Base-by-base conservation (phyloP, 2,329 filamentous ascomycete genomes). In the Didymellaceae sp. region DNA sequence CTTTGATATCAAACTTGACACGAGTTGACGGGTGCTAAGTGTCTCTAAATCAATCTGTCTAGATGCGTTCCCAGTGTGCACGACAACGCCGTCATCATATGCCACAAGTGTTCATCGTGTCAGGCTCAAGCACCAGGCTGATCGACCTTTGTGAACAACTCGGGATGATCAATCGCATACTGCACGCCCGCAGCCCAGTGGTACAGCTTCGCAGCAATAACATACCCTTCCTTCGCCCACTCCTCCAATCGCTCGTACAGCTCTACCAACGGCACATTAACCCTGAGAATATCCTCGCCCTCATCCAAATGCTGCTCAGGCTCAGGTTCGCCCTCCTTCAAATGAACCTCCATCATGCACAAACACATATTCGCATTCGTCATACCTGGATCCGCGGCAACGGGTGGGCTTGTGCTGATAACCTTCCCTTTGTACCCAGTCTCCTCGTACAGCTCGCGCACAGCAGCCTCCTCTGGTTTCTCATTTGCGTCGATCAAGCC, bases 391-490 rank as follows among this genome's bases (percentile, higher is more conserved):
- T 67, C 64, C 26, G 64, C 64, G 4, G 62, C 54, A 6, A 65
- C 62, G 0, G 59, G 44, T 0, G 62, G 62, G 4, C 46, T 54
- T 4, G 56, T 55, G 9, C 45, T 54, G 4, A 65, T 35, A 0
- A 72, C 61, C 9, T 52, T 61, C 21, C 81, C 86, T 44, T 83
- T 75, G 64, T 85, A 86, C 7, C 83, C 83, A 0, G 83, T 86
- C 68, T 86, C 83, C 68, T 86, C 83, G 60, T 77, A 83, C 40
- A 86, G 70, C 66, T 86, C 83, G 17, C 83, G 74, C 2, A 86
- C 74, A 0, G 83, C 83, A 44, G 80, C 81, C 52, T 80, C 73
- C 63, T 82, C 78, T 1, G 82, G 77, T 5, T 77, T 78, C 65
- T 86, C 83, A 7, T 79, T 78, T 11, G 77, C 77, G 62, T 86